phyloP scores from a whole-genome alignment of 176 grass and related monocot species.

The Carex cristatella region DNA sequence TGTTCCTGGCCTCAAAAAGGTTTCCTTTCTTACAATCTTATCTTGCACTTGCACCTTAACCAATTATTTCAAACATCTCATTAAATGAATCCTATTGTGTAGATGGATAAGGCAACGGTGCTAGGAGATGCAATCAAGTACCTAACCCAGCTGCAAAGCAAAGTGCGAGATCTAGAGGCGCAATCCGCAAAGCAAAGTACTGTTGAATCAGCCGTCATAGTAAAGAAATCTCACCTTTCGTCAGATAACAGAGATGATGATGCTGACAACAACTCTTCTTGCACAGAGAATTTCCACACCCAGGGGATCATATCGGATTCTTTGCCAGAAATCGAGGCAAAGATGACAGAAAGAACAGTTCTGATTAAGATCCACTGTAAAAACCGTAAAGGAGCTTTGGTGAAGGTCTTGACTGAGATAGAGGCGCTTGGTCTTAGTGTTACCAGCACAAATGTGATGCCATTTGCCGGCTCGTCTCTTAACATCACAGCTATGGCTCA shows the following conservation, averaged over 20 bases:
- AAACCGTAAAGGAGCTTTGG: constrained; percentile 59
- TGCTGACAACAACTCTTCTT: constrained; percentile 50
- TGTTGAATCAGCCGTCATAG: constrained; percentile 66
- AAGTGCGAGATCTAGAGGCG: constrained; percentile 56
- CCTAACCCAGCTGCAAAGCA: constrained; percentile 77
- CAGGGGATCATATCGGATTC: constrained; percentile 13
- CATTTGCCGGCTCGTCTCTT: constrained; percentile 63
- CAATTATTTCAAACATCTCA: not conserved
- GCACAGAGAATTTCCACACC: constrained; percentile 38
- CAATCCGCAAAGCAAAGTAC: constrained; percentile 38
- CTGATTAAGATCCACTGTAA: constrained; percentile 88
- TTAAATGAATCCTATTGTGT: not conserved
- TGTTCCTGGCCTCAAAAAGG: constrained; percentile 93
- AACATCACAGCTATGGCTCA: constrained; percentile 76
- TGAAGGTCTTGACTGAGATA: constrained; percentile 54
- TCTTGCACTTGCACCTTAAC: no score
- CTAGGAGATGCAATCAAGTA: constrained; percentile 89
- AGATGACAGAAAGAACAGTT: constrained; percentile 49
- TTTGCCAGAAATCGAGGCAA: constrained; percentile 78
- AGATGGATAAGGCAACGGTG: constrained; percentile 99
- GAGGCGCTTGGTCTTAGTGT: constrained; percentile 62
- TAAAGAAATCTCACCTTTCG: constrained; percentile 55
- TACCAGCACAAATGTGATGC: constrained; percentile 70
- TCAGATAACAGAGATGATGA: constrained; percentile 49
- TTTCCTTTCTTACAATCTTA: no score